phyloP scores from a whole-genome alignment of 2,329 filamentous ascomycete species.

The Calycina marina region DNA sequence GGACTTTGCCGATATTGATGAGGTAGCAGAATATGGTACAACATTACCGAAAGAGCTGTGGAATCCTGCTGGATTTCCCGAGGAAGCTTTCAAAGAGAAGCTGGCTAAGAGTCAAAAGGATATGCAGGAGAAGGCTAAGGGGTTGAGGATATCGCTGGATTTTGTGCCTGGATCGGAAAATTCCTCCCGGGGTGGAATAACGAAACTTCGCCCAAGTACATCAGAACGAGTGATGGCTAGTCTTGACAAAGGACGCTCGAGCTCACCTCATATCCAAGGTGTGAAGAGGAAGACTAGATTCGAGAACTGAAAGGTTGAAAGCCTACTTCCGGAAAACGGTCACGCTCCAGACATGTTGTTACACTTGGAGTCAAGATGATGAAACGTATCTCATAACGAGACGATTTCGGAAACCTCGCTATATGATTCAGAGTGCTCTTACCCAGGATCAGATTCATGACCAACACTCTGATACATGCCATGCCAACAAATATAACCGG shows the following conservation, averaged over 20 bases:
- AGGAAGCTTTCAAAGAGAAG: constrained; percentile 35
- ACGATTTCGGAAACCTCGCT: no score
- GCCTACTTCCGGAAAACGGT: no score
- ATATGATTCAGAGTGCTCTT: no score
- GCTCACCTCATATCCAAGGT: constrained; percentile 19
- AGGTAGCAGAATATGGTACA: constrained; percentile 49
- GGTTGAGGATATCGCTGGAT: constrained; percentile 19
- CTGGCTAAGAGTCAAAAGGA: constrained; percentile 32
- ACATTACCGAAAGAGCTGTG: constrained; percentile 41
- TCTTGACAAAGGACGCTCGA: constrained; percentile 19
- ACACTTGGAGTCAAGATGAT: no score
- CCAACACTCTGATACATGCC: no score
- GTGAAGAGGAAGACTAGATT: constrained; percentile 22
- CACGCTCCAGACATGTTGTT: no score
- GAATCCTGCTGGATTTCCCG: constrained; percentile 41
- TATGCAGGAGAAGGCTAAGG: constrained; percentile 19
- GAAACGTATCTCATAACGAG: no score
- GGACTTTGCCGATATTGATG: constrained; percentile 46
- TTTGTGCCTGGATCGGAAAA: constrained; percentile 20
- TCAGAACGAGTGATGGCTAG: constrained; percentile 23
- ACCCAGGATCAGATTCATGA: no score
- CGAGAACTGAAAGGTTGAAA: constrained; percentile 19
- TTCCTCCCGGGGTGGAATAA: constrained; percentile 14
- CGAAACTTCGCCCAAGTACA: constrained; percentile 16
- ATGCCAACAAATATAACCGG: no score